These are phyloP conservation scores for Trypanosoma platydactyli DNA, from an alignment of 208 protist genomes.

Conservation along the genomic window DNA sequence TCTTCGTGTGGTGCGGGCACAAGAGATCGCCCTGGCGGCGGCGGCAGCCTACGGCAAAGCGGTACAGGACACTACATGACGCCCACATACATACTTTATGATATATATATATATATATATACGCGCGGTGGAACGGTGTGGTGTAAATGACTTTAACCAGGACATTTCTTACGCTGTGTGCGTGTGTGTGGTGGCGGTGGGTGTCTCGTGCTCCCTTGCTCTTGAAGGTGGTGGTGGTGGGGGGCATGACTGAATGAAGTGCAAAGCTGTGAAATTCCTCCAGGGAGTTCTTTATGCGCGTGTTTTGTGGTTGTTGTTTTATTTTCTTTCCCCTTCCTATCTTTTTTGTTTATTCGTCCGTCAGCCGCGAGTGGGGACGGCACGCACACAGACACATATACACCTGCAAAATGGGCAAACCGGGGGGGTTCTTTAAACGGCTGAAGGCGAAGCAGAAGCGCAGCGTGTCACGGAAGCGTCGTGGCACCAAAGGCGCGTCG, in stretches of 20 bases:
- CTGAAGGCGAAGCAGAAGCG: constrained; percentile 78
- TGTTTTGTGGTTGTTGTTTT: neutral
- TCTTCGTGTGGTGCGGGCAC: constrained; percentile 42
- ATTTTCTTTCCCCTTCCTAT: constrained; percentile 21
- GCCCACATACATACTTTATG: neutral
- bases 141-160: too few species aligned
- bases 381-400: neutral
- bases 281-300: too few species aligned
- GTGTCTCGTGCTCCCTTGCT: too few species aligned
- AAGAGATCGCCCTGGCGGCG: constrained; percentile 36
- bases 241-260: too few species aligned
- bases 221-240: too few species aligned
- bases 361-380: too few species aligned
- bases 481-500: constrained; percentile 79
- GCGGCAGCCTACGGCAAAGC: constrained; percentile 16
- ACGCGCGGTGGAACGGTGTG: neutral
- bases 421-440: constrained; percentile 82
- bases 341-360: neutral
- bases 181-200: too few species aligned
- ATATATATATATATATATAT: constrained; percentile 20
- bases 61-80: neutral
- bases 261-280: too few species aligned
- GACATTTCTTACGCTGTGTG: too few species aligned
- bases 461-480: constrained; percentile 37
- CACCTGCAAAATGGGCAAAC: constrained; percentile 53